Percentiles rank a stretch among this genome's conserved stretches.
Evolutionary conservation across 164 flowering plant genomes (phyloP).

Genomic region (Kingdonia uniflora): DNA sequence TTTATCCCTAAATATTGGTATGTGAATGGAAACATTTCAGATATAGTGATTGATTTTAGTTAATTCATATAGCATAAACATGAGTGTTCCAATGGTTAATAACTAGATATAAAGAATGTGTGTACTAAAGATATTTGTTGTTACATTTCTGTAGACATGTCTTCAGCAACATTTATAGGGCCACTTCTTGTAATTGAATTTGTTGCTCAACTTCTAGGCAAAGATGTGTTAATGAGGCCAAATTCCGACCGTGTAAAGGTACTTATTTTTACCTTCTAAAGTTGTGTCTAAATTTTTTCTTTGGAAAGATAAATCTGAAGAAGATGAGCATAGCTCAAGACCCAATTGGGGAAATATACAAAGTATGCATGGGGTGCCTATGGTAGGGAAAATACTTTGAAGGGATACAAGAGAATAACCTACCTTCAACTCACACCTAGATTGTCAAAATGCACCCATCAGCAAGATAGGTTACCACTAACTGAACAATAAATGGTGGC

Average conservation of each 20-base stretch:
- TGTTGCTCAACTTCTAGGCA: slow-evolving; percentile 57
- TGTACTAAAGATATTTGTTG: background rate
- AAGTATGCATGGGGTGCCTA: too few relatives aligned
- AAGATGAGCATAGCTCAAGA: too few relatives aligned
- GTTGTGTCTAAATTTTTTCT: background rate
- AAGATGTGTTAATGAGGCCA: slow-evolving; percentile 50
- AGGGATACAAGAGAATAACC: too few relatives aligned
- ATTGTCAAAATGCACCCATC: too few relatives aligned
- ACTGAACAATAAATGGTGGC: too few relatives aligned
- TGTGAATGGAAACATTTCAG: too few relatives aligned
- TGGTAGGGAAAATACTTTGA: too few relatives aligned
- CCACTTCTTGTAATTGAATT: slow-evolving; percentile 73
- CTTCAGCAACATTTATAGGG: slow-evolving; percentile 70
- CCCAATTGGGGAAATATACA: too few relatives aligned
- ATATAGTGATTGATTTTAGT: too few relatives aligned
- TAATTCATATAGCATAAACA: background rate
- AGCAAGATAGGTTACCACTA: too few relatives aligned
- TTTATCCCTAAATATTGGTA: slow-evolving; percentile 81
- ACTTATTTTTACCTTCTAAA: background rate
- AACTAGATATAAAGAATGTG: background rate
- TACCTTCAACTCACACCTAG: too few relatives aligned
- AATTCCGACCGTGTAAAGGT: slow-evolving; percentile 74
- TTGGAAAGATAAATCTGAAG: too few relatives aligned
- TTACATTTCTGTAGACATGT: slow-evolving; percentile 43
- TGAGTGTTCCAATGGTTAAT: background rate